Evolutionary conservation across 352 stramenopile genomes (phyloP).

Genomic region (Albugo candida): DNA sequence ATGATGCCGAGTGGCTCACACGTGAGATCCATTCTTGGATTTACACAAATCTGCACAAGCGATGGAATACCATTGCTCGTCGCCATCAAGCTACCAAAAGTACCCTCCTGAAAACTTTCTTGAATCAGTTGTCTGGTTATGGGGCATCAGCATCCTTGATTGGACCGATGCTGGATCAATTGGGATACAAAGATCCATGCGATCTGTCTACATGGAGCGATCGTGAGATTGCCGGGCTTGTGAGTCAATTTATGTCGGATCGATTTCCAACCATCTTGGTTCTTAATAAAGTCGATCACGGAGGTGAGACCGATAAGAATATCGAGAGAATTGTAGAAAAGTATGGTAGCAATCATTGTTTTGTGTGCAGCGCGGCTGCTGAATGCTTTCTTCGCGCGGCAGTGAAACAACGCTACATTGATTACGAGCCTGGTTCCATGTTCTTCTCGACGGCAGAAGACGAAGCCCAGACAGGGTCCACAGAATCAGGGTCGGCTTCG

Average conservation of each 20-base stretch:
- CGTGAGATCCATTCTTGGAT: slow-evolving; percentile 79
- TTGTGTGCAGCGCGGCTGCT: slow-evolving; percentile 69
- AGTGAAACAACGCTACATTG: slow-evolving; percentile 57
- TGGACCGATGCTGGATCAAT: slow-evolving; percentile 37
- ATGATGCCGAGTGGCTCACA: slow-evolving; percentile 75
- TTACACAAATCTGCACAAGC: slow-evolving; percentile 75
- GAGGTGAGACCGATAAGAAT: slow-evolving; percentile 70
- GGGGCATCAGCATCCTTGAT: slow-evolving; percentile 56
- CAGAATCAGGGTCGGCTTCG: slow-evolving; percentile 8
- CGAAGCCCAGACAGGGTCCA: slow-evolving; percentile 16
- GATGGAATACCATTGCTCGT: slow-evolving; percentile 59
- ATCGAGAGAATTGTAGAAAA: slow-evolving; percentile 78
- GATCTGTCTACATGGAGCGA: slow-evolving; percentile 37
- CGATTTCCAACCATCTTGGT: slow-evolving; percentile 78
- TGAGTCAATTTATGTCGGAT: slow-evolving; percentile 54
- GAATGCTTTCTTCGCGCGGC: slow-evolving; percentile 67
- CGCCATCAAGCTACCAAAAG: slow-evolving; percentile 57
- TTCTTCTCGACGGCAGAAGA: slow-evolving; percentile 64
- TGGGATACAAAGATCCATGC: slow-evolving; percentile 39
- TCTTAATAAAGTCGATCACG: slow-evolving; percentile 79
- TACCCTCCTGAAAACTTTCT: slow-evolving; percentile 39
- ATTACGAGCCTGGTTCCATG: slow-evolving; percentile 71
- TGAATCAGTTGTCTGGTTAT: slow-evolving; percentile 62
- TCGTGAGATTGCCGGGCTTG: slow-evolving; percentile 43
- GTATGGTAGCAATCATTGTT: slow-evolving; percentile 72